phyloP scores from a whole-genome alignment of 2,329 filamentous ascomycete species.

The Torrubiellomyces zombiae region DNA sequence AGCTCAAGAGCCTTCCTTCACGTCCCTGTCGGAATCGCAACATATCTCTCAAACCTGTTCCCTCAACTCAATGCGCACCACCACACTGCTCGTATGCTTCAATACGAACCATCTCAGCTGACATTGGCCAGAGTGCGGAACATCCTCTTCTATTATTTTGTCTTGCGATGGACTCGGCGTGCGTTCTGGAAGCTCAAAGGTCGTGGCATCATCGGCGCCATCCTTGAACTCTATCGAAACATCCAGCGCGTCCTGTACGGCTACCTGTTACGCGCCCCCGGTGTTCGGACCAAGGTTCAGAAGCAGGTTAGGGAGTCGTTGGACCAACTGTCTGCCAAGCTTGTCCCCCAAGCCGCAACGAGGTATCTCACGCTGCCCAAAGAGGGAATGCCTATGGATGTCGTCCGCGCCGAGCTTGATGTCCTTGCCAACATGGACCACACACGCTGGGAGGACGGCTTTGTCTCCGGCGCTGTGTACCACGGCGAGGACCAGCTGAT shows the following conservation, averaged over 20 bases:
- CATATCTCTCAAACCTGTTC: too few relatives aligned
- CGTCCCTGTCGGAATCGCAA: too few relatives aligned
- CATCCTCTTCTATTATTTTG: slow-evolving; percentile 74
- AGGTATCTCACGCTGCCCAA: slow-evolving; percentile 64
- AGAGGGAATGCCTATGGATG: slow-evolving; percentile 67
- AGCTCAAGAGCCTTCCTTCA: not conserved
- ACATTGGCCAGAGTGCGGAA: slow-evolving; percentile 73
- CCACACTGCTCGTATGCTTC: too few relatives aligned
- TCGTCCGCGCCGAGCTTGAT: slow-evolving; percentile 63
- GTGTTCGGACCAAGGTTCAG: slow-evolving; percentile 72
- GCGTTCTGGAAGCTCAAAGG: slow-evolving; percentile 74
- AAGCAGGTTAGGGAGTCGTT: slow-evolving; percentile 70
- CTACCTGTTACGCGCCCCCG: slow-evolving; percentile 70
- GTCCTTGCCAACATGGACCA: slow-evolving; percentile 75
- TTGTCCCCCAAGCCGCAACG: slow-evolving; percentile 57
- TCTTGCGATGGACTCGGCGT: slow-evolving; percentile 68
- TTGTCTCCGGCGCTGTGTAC: slow-evolving; percentile 88
- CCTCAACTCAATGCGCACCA: too few relatives aligned
- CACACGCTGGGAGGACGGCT: slow-evolving; percentile 91
- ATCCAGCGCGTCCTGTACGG: slow-evolving; percentile 63
- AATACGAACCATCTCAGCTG: too few relatives aligned
- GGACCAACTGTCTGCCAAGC: slow-evolving; percentile 65
- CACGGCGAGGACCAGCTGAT: slow-evolving; percentile 75
- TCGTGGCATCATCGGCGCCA: slow-evolving; percentile 67
- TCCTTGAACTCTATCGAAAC: slow-evolving; percentile 56